phyloP scores from a whole-genome alignment of 768 basidiomycete species.

The Rossbeevera mucosa region DNA sequence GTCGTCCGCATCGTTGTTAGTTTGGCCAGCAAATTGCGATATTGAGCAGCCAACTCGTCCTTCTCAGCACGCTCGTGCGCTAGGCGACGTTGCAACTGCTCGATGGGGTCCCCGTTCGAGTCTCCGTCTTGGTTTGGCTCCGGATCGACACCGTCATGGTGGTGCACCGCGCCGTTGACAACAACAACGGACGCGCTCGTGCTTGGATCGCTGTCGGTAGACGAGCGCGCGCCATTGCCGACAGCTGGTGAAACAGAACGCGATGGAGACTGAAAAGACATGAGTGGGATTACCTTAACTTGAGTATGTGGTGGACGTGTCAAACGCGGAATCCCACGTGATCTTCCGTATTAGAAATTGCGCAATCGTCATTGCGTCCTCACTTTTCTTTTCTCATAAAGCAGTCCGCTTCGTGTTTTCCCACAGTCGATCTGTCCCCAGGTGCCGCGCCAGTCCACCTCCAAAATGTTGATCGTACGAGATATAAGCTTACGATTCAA shows the following conservation, averaged over 20 bases:
- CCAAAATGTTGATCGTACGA: no score
- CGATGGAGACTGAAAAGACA: slow-evolving; percentile 27
- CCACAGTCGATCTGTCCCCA: no score
- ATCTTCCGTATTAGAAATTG: not conserved
- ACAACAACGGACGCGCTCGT: slow-evolving; percentile 12
- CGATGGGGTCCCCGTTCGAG: slow-evolving; percentile 44
- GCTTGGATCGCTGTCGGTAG: slow-evolving; percentile 42
- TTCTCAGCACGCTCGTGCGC: slow-evolving; percentile 77
- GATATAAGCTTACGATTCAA: no score
- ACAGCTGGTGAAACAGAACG: slow-evolving; percentile 30
- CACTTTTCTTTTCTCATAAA: no score
- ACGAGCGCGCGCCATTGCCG: slow-evolving; percentile 29
- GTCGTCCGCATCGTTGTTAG: slow-evolving; percentile 91
- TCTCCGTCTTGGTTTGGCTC: slow-evolving; percentile 39
- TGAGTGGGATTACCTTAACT: slow-evolving; percentile 2
- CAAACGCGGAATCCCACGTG: slow-evolving; percentile 4
- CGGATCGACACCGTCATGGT: slow-evolving; percentile 26
- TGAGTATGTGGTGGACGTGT: slow-evolving; percentile 2
- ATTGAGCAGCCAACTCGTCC: slow-evolving; percentile 80
- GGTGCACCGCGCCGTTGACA: slow-evolving; percentile 33
- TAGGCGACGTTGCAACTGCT: slow-evolving; percentile 69
- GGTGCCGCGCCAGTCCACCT: no score
- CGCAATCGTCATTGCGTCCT: no score
- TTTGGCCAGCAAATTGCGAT: slow-evolving; percentile 80
- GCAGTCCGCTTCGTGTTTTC: no score